These are phyloP conservation scores for Hemileia vastatrix DNA, from an alignment of 1,284 basidiomycete species.

Conservation along the genomic window DNA sequence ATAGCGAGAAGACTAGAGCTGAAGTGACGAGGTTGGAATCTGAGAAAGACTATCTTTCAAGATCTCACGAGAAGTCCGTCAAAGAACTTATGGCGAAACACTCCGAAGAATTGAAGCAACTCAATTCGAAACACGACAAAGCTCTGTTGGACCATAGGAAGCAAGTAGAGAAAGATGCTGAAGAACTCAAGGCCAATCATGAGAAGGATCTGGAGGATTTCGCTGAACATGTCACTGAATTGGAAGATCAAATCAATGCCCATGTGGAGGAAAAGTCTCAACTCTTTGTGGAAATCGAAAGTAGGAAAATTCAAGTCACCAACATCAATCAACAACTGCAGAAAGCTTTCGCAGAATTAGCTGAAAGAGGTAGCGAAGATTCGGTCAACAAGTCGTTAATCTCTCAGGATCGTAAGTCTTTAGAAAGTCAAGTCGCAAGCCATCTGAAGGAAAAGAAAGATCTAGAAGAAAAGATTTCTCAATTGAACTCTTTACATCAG, in stretches of 20 bases:
- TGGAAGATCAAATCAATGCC: not conserved
- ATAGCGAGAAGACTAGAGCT: constrained; percentile 22
- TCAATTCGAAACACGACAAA: not conserved
- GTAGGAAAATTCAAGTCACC: not conserved
- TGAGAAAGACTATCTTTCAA: constrained; percentile 1
- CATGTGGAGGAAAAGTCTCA: not conserved
- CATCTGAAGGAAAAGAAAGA: not conserved
- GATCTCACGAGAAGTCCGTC: constrained; percentile 6
- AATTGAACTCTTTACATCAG: not conserved
- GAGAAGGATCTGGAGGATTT: constrained; percentile 7
- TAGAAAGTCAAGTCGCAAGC: not conserved
- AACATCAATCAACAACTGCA: not conserved
- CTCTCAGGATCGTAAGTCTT: not conserved
- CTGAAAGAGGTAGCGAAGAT: not conserved
- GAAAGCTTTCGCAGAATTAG: not conserved
- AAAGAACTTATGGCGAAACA: constrained; percentile 10
- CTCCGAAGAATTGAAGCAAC: not conserved
- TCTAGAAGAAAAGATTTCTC: not conserved
- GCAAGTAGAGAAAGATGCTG: not conserved
- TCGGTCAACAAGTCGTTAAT: not conserved
- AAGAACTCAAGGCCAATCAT: constrained; percentile 1
- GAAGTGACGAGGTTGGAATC: constrained; percentile 8
- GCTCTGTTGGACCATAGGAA: not conserved
- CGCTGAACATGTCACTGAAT: not conserved
- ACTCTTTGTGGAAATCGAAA: not conserved